These are phyloP conservation scores for Coemansia sp. DNA, from an alignment of 192 early-diverging fungal species.

Conservation along the genomic window DNA sequence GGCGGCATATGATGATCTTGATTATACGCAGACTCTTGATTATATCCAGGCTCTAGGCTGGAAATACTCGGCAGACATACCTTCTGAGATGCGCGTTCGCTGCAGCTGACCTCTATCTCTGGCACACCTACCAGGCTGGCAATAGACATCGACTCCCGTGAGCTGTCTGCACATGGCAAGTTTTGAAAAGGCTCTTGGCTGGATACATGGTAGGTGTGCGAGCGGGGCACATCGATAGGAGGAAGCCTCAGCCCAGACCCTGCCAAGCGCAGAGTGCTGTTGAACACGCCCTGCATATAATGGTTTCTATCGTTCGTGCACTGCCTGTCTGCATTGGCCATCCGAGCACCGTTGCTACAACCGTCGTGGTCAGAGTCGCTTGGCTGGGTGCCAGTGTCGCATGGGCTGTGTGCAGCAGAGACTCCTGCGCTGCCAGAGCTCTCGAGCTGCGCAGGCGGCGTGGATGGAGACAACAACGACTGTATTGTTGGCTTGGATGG, in stretches of 20 bases:
- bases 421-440: neutral
- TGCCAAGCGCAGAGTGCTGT: neutral
- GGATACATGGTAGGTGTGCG: neutral
- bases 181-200: neutral
- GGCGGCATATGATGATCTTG: slow-evolving; percentile 1
- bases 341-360: neutral
- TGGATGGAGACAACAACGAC: slow-evolving; percentile 13
- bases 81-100: neutral
- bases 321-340: neutral
- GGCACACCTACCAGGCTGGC: slow-evolving; percentile 25
- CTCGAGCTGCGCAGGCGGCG: neutral
- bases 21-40: neutral
- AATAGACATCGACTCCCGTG: slow-evolving; percentile 34
- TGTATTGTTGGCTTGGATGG: slow-evolving; percentile 17
- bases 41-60: slow-evolving; percentile 6
- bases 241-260: slow-evolving; percentile 12
- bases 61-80: slow-evolving; percentile 14
- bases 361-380: slow-evolving; percentile 10
- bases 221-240: slow-evolving; percentile 10
- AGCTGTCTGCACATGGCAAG: neutral
- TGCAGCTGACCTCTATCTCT: neutral
- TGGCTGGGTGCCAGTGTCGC: neutral
- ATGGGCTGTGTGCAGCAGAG: neutral
- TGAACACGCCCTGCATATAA: neutral
- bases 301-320: neutral